Percentiles rank a stretch among this genome's conserved stretches.
Conservation (phyloP, 768 basidiomycete species). For the Paxillus ammoniavirescens region DNA sequence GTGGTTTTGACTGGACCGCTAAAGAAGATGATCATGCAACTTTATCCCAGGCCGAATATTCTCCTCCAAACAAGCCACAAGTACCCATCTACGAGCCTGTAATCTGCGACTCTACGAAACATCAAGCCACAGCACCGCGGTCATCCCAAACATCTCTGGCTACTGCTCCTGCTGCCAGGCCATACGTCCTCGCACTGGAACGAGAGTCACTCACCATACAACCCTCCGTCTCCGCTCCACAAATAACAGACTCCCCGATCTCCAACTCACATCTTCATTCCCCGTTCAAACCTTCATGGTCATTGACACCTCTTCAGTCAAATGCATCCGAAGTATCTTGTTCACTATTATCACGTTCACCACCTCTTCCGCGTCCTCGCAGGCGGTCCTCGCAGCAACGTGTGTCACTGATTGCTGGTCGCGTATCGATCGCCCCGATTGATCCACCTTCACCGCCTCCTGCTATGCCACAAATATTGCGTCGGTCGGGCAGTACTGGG, state of each 20-base stretch:
- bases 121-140: constrained; percentile 7
- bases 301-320: constrained; percentile 20
- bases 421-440: constrained; percentile 73
- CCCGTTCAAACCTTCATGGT: constrained; percentile 17
- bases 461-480: constrained; percentile 58
- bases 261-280: constrained; percentile 32
- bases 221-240: constrained; percentile 25
- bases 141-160: constrained; percentile 14
- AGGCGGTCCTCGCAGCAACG: constrained; percentile 82
- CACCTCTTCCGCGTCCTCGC: constrained; percentile 62
- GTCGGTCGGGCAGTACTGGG: constrained; percentile 60
- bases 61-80: constrained; percentile 9
- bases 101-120: constrained; percentile 5
- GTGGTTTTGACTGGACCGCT: constrained; percentile 75
- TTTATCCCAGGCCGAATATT: constrained; percentile 1
- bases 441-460: constrained; percentile 70
- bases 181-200: constrained; percentile 20
- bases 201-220: constrained; percentile 29
- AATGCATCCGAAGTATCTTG: constrained; percentile 20
- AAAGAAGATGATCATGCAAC: constrained; percentile 32
- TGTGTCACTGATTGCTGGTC: constrained; percentile 80
- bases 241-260: constrained; percentile 30
- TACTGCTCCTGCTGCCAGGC: constrained; percentile 26
- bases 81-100: constrained; percentile 15
- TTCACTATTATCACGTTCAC: constrained; percentile 42